Conservation (phyloP, 2,329 filamentous ascomycete species). For the Beauveria varroae region DNA sequence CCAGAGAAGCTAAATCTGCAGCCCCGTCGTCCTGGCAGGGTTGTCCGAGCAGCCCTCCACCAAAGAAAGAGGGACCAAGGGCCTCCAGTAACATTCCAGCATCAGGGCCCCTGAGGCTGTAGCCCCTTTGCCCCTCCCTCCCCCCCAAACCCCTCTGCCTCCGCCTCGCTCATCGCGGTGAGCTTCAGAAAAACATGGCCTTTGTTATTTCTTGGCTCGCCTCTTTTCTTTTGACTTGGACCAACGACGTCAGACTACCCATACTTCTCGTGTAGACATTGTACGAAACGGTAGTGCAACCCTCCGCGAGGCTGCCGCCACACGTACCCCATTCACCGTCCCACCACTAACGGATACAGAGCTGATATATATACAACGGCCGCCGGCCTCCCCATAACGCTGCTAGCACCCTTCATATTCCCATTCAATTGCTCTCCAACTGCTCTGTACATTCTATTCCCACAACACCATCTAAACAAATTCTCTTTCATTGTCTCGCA, state of each 20-base stretch:
- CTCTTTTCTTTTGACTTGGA: not conserved
- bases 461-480: not conserved
- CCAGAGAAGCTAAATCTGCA: not conserved
- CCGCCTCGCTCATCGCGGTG: not conserved
- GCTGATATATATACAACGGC: not conserved
- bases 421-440: not conserved
- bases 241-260: not conserved
- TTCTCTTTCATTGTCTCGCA: not conserved
- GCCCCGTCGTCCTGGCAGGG: not conserved
- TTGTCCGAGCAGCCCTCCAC: slow-evolving; percentile 3
- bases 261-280: not conserved
- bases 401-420: not conserved
- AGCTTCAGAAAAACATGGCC: not conserved
- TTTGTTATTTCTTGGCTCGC: not conserved
- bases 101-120: not conserved
- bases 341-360: not conserved
- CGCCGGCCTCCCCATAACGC: not conserved
- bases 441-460: not conserved
- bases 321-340: not conserved
- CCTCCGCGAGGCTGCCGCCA: not conserved
- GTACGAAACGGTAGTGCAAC: not conserved
- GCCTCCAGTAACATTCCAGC: not conserved
- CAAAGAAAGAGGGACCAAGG: not conserved
- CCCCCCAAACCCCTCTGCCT: not conserved
- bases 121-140: no score